Conservation (phyloP, 2,329 filamentous ascomycete species). For the Monosporascus sp. region DNA sequence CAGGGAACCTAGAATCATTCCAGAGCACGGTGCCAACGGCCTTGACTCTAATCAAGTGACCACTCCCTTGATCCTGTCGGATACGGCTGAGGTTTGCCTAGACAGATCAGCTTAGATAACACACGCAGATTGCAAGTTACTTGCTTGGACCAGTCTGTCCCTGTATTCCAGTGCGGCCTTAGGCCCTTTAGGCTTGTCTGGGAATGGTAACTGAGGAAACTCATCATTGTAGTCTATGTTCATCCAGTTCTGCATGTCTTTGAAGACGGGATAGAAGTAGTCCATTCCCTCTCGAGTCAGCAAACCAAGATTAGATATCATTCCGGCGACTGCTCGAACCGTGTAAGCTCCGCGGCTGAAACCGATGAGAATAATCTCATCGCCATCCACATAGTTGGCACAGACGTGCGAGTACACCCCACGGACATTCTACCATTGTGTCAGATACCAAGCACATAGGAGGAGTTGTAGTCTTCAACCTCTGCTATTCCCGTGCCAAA, state of each 20-base stretch:
- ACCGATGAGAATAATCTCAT: conserved; percentile 52
- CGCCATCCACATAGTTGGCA: conserved; percentile 55
- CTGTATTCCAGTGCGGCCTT: conserved; percentile 39
- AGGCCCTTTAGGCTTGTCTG: conserved; percentile 43
- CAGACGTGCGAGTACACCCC: conserved; percentile 60
- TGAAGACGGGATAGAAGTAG: conserved; percentile 51
- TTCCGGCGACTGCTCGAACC: conserved; percentile 50
- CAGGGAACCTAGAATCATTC: not conserved
- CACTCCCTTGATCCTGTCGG: conserved; percentile 29
- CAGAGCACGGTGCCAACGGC: conserved; percentile 31
- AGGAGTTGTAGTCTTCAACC: conserved; percentile 24
- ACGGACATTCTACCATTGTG: conserved; percentile 40
- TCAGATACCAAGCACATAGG: conserved; percentile 5
- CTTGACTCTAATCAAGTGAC: conserved; percentile 41
- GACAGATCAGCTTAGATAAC: conserved; percentile 10
- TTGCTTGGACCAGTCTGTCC: conserved; percentile 37
- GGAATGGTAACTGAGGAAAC: conserved; percentile 43
- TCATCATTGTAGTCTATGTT: conserved; percentile 40
- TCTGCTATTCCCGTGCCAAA: conserved; percentile 52
- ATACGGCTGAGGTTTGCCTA: conserved; percentile 35
- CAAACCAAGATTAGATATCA: conserved; percentile 47
- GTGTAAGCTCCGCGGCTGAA: conserved; percentile 58
- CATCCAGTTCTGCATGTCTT: conserved; percentile 51
- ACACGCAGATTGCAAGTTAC: not conserved
- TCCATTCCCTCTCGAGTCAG: conserved; percentile 50